Base-by-base conservation (phyloP, 176 grass and related monocot genomes). In the Aegilops tauschii region DNA sequence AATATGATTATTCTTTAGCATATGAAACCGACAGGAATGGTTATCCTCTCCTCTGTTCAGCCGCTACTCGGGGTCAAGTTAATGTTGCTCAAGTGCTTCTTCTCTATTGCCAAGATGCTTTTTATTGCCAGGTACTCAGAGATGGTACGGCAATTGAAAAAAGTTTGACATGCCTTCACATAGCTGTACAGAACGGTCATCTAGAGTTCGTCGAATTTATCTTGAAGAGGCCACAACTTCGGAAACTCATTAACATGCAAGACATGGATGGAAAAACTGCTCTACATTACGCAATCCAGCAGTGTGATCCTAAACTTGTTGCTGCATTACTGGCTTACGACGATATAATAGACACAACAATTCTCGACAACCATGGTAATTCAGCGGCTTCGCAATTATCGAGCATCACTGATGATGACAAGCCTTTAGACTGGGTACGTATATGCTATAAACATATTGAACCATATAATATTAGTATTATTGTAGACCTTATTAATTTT, bases 231-330 rank as follows among this genome's bases (percentile, higher is more conserved):
- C n/a, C 9, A 1, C 61, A 28, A 14, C 25, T 65, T 65, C 9
- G 12, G 27, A 12, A 30, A 9, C 63, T 65, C 27, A 14, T 65
- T 30, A 65, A 16, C 27, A 30, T 65, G 63, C 63, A 11, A 65
- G 27, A 65, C 12, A 8, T 12, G 9, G 4, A 30, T 14, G 63
- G 65, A 21, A 2, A 85, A 18, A 85, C 82, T 73, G 73, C 76
- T 21, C 64, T 90, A 6, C 83, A 90, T 21, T 2, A 36, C 13
- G 83, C 88, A 5, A 65, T 81, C 9, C 0, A 16, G 1, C 61
- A 76, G 29, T 77, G 88, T 77, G 47, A 76, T 81, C 88, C 88
- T 0, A 77, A 21, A 79, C 10, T 28, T 28, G 9, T 64, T 61
- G 6, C 21, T n/a, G 20, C 20, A 9, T 61, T 23, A 61, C 20